Conservation (phyloP, 2,329 filamentous ascomycete genomes). For the Trichothecium sympodiale region DNA sequence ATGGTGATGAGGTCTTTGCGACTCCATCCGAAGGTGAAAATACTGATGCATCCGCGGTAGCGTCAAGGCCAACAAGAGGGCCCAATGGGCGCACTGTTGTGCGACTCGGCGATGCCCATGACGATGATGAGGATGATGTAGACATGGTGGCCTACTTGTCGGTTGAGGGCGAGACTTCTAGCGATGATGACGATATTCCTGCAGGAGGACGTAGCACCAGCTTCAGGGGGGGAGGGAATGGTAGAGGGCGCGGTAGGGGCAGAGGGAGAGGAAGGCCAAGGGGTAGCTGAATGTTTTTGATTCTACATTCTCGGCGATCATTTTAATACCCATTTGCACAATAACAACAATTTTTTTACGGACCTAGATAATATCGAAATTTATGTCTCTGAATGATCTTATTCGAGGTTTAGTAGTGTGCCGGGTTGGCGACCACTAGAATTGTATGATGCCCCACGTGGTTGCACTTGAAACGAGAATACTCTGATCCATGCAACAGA, state of each 20-base stretch:
- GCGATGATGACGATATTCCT: slow-evolving; percentile 5
- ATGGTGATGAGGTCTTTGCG: too few species aligned
- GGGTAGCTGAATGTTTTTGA: slow-evolving; percentile 9
- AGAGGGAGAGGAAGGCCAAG: slow-evolving; percentile 12
- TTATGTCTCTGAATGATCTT: too few species aligned
- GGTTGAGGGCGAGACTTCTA: background rate
- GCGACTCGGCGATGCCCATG: slow-evolving; percentile 1
- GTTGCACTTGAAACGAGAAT: too few species aligned
- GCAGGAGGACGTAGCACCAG: background rate
- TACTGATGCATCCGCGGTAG: too few species aligned
- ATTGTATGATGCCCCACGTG: too few species aligned
- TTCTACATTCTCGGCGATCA: background rate
- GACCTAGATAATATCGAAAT: too few species aligned
- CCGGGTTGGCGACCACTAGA: too few species aligned
- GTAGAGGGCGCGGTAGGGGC: slow-evolving; percentile 5
- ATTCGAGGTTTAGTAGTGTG: too few species aligned
- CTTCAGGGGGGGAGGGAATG: slow-evolving; percentile 5
- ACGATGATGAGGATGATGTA: background rate
- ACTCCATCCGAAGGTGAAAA: too few species aligned
- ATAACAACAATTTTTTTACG: too few species aligned
- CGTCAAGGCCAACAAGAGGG: background rate
- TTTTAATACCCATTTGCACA: too few species aligned
- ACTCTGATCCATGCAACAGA: too few species aligned
- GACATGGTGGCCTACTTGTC: background rate
- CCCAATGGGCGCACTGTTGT: slow-evolving; percentile 4